Percentiles rank a stretch among this genome's conserved stretches.
Evolutionary conservation across 495 filamentous ascomycete genomes (phyloP).

Genomic region (Neurospora sp.): DNA sequence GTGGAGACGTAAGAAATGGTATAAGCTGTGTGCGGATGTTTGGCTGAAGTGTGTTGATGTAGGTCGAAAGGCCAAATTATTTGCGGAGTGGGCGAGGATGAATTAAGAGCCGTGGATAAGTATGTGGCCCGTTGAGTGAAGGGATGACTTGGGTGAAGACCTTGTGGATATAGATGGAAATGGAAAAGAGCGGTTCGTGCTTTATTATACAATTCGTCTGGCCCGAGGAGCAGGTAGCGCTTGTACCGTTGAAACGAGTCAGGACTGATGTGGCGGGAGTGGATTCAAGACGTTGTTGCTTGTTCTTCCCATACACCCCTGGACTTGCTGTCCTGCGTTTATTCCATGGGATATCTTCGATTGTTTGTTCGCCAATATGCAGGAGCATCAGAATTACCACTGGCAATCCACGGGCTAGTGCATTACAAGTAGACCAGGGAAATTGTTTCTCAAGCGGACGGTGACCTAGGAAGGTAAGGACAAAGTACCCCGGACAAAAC

Average conservation of each 20-base stretch:
- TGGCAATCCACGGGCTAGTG: conserved; percentile 31
- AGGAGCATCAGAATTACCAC: conserved; percentile 27
- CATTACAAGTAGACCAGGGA: conserved; percentile 24
- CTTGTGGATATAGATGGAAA: background rate
- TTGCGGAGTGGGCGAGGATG: background rate
- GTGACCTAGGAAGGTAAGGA: background rate
- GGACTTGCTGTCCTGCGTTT: background rate
- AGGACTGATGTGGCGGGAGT: conserved; percentile 34
- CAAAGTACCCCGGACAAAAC: background rate
- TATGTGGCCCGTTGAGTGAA: background rate
- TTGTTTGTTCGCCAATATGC: conserved; percentile 37
- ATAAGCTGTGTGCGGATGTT: background rate
- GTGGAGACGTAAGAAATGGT: background rate
- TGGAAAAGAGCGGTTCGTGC: background rate
- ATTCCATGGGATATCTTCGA: background rate
- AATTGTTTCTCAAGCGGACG: background rate
- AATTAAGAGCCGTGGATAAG: background rate
- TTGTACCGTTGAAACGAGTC: conserved; percentile 13
- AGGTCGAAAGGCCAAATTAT: background rate
- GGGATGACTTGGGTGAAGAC: background rate
- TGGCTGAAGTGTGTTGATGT: background rate
- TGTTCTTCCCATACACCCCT: background rate
- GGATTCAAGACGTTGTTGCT: conserved; percentile 26
- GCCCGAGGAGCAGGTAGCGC: conserved; percentile 11
- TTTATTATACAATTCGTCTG: conserved; percentile 10